Evolutionary conservation across 441 rosid species (phyloP), one percentile per base, ranked within the genome.

Genomic region (Eutrema salsugineum): DNA sequence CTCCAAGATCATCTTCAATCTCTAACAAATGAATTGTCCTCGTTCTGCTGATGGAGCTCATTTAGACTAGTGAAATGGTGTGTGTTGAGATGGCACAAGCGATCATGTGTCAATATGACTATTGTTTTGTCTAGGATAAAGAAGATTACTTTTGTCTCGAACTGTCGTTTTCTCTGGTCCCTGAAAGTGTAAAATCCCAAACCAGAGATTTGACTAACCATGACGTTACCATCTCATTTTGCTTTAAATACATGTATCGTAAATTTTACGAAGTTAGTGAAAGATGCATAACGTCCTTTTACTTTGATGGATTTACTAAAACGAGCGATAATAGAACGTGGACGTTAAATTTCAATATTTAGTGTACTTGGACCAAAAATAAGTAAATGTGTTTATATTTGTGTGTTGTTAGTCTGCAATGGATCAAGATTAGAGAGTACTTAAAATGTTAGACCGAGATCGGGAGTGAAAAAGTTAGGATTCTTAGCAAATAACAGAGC

Each of bases 191-290:
- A 61, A 61, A 61, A 61, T 43, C 50, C 48, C 4, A 51, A 68
- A 36, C 73, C 78, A 68, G 73, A 53, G 61, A 56, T 60, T 67
- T 67, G 63, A 14, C 27, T 53, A 51, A 74, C 73, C 42, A 16
- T 50, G 33, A 74, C 43, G 58, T 17, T 60, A 24, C 61, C 4
- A n/a, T 33, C 36, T 35, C 46, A 49, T 19, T 72, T 62, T 51
- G 63, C 63, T 4, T 20, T 15, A 39, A 28, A 1, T 36, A 6
- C 12, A 4, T 49, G 19, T 50, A 6, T 16, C 33, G 3, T 30
- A 11, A 43, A 11, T 57, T 56, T 15, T 22, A 0, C 35, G 47
- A 46, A 12, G 40, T 22, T 40, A 7, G 6, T 20, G 42, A 19
- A 33, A 28, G 53, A 30, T 50, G 17, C 30, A 0, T 11, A 8